Conservation (phyloP, 345 rosid species). For the Aegle marmelos region DNA sequence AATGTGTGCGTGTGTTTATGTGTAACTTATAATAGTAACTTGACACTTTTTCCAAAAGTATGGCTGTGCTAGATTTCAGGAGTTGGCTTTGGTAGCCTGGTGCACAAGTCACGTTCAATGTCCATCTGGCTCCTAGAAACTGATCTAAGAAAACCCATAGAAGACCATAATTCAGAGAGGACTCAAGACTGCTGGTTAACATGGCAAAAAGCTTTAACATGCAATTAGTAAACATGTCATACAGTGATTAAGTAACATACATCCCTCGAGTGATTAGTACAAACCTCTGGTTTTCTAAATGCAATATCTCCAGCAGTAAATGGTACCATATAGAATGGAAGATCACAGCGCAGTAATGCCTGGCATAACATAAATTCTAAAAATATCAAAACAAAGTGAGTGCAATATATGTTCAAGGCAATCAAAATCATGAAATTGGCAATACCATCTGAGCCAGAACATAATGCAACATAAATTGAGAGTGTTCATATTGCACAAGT, state of each 20-base stretch:
- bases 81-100: not conserved
- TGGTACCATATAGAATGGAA: slow-evolving; percentile 89
- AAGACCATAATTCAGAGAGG: not conserved
- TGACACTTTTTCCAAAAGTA: not conserved
- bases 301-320: slow-evolving; percentile 57
- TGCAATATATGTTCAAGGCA: not conserved
- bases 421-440: slow-evolving; percentile 1
- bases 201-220: not conserved
- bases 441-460: not conserved
- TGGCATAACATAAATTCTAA: slow-evolving; percentile 24
- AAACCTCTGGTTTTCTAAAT: slow-evolving; percentile 82
- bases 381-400: not conserved
- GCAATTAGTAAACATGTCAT: not conserved
- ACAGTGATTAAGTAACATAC: not conserved
- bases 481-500: not conserved
- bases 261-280: slow-evolving; percentile 17
- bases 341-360: slow-evolving; percentile 86
- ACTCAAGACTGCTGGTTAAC: not conserved
- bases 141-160: not conserved
- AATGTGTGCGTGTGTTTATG: not conserved
- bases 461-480: not conserved
- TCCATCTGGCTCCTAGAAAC: not conserved
- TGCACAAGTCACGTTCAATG: not conserved
- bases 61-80: not conserved
- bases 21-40: not conserved